Evolutionary conservation across 2,329 filamentous ascomycete species (phyloP), one percentile per base, ranked within the genome.

Genomic region (Scolecobasidium constrictum): DNA sequence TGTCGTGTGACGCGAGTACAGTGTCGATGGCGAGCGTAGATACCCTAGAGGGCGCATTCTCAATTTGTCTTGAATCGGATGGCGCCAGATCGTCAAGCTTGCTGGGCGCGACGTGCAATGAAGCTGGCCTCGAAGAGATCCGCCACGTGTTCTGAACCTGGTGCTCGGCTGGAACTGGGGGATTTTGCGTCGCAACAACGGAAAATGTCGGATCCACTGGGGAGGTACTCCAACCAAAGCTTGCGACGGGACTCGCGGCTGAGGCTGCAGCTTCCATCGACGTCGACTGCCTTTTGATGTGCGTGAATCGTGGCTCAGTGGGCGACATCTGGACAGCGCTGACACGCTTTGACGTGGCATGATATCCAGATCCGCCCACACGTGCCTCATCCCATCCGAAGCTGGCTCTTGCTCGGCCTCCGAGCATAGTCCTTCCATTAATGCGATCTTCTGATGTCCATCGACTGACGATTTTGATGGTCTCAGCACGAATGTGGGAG

Each of bases 401-500:
- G 3, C 53, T 57, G 1, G 56, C 58, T 21, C 55, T 52, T 23
- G 53, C 54, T 13, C 54, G 54, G 28, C 58, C 59, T 22, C 47
- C 48, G 11, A 49, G 42, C 4, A 43, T 28, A 3, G 37, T 38
- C 11, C 55, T 56, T 11, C 60, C 61, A 21, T 58, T 53, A 16
- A 61, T 54, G 7, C 58, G 56, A 46, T 63, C 61, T 43, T 64
- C 60, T 1, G 53, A 54, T 12, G 54, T 53, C 61, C 60, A 64
- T 45, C 58, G 48, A 2, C 42, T 48, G 13, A 63, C 56, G 17
- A 55, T 54, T 23, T 62, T 61, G 35, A 53, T 57, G 5, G 55
- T 54, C n/a, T 63, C 58, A 16, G 44, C 23, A 28, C 56, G 51
- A 4, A 62, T 50, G 1, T 53, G 38, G 3, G 61, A 64, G 16